Conservation (phyloP, 352 stramenopile species). For the Globisporangium echinulatum region DNA sequence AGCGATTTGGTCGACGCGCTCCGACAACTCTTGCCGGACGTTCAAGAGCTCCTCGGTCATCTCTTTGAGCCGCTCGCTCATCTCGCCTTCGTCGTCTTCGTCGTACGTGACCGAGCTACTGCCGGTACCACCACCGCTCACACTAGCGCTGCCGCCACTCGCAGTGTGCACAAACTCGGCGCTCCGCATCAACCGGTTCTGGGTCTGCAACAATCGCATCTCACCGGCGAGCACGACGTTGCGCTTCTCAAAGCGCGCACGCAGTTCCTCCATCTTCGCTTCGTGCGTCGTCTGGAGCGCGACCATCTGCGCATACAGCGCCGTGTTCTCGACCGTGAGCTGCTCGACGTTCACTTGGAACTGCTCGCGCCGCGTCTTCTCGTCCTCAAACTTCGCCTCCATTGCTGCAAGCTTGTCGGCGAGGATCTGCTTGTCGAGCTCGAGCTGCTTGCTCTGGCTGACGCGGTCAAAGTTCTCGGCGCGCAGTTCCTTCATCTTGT, state of each 20-base stretch:
- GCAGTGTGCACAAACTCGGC: constrained; percentile 18
- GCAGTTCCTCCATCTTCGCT: constrained; percentile 76
- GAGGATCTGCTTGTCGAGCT: constrained; percentile 68
- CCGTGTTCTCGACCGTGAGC: constrained; percentile 79
- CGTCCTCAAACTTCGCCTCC: constrained; percentile 70
- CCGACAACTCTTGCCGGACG: constrained; percentile 54
- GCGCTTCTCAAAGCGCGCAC: constrained; percentile 61
- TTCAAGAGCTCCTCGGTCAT: constrained; percentile 64
- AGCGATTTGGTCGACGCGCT: constrained; percentile 52
- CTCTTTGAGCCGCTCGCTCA: constrained; percentile 48
- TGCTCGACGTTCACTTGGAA: constrained; percentile 87
- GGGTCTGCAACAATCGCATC: constrained; percentile 69
- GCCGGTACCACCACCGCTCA: background rate
- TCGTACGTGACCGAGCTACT: constrained; percentile 11
- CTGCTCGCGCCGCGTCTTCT: constrained; percentile 74
- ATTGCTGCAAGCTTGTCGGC: constrained; percentile 58
- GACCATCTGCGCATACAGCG: constrained; percentile 84
- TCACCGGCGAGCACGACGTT: constrained; percentile 62
- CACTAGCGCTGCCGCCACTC: background rate
- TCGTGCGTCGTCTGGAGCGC: constrained; percentile 76
- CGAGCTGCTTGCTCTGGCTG: constrained; percentile 50
- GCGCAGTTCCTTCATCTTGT: constrained; percentile 41
- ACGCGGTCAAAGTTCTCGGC: constrained; percentile 52
- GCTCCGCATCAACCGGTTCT: constrained; percentile 66
- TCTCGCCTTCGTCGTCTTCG: constrained; percentile 35